Percentiles rank a stretch among this genome's conserved stretches.
Evolutionary conservation across 176 grass and related monocot genomes (phyloP).

Genomic region (Elymus sibiricus): DNA sequence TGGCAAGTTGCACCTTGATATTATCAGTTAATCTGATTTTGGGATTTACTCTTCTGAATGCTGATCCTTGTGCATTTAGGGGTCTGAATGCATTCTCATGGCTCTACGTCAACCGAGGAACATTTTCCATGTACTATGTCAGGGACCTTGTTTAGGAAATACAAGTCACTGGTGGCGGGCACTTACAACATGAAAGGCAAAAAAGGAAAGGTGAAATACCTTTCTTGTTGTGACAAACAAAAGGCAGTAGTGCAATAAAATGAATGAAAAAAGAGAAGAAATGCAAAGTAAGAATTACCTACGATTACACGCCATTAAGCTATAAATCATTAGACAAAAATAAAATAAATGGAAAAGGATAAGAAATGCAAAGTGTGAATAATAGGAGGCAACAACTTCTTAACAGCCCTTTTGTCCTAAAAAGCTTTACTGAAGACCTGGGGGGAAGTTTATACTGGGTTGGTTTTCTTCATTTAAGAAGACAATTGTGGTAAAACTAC

Average conservation of each 20-base stretch:
- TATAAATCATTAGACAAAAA: conserved; percentile 17
- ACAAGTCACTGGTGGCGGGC: neutral
- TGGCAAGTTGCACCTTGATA: neutral
- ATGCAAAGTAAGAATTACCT: neutral
- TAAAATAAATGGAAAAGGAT: neutral
- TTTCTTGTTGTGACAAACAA: conserved; percentile 21
- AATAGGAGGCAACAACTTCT: neutral
- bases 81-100: neutral
- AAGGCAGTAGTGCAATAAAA: neutral
- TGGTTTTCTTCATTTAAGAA: too few species aligned
- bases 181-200: conserved; percentile 15
- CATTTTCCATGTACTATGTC: neutral
- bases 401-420: too few species aligned
- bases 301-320: neutral
- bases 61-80: neutral
- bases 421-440: too few species aligned
- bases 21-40: conserved; percentile 11
- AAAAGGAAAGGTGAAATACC: conserved; percentile 29
- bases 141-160: conserved; percentile 18
- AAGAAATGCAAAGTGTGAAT: neutral
- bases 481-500: neutral
- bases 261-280: neutral
- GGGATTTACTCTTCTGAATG: neutral
- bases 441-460: too few species aligned
- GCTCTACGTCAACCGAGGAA: conserved; percentile 4